Evolutionary conservation across 2,329 filamentous ascomycete genomes (phyloP).

Genomic region (Trichoderma breve): DNA sequence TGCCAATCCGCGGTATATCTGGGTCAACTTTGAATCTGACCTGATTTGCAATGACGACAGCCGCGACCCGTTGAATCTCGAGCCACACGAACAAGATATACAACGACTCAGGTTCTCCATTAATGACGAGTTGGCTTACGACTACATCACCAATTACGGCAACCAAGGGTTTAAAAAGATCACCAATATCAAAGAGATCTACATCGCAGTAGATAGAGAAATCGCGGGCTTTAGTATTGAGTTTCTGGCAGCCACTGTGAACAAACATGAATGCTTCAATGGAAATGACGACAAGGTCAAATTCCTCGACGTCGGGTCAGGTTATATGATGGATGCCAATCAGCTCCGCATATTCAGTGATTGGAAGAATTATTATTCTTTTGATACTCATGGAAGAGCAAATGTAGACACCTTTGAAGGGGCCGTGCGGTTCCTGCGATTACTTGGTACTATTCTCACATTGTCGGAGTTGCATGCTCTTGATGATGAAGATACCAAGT

Average conservation of each 20-base stretch:
- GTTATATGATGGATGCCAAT: neutral
- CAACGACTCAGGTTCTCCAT: neutral
- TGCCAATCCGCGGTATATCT: neutral
- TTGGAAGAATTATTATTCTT: neutral
- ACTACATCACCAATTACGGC: neutral
- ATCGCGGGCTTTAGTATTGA: neutral
- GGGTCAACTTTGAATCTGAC: neutral
- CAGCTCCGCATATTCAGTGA: neutral
- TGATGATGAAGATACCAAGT: neutral
- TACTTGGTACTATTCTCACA: too few species aligned
- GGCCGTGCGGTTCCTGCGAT: too few species aligned
- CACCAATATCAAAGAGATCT: neutral
- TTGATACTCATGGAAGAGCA: neutral
- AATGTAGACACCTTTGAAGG: neutral
- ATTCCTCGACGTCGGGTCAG: neutral
- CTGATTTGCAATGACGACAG: neutral
- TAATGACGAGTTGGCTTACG: neutral
- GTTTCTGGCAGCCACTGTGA: neutral
- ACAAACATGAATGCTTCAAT: too few species aligned
- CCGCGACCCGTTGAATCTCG: fast-evolving
- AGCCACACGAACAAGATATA: neutral
- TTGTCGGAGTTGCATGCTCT: neutral
- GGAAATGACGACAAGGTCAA: neutral
- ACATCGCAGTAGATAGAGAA: neutral
- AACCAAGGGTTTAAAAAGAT: neutral